A percentile compares a stretch with the other conserved stretches of the same genome.
These are phyloP conservation scores for Stylosanthes scabra DNA, from an alignment of 331 rosid genomes.

Conservation along the genomic window DNA sequence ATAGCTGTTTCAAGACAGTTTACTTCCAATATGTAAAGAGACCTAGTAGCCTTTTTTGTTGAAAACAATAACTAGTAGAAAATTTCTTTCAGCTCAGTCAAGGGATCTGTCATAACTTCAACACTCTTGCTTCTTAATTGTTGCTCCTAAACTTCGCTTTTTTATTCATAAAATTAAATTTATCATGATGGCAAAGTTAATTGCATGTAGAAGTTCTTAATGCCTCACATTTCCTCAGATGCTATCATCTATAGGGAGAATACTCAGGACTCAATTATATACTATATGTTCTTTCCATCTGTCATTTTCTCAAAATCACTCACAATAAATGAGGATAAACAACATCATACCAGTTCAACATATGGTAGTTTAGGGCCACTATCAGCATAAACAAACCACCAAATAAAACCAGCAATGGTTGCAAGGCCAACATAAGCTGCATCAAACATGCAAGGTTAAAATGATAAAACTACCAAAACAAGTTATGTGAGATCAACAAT, in stretches of 20 bases:
- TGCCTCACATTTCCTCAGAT: constrained; percentile 19
- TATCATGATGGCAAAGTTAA: constrained; percentile 14
- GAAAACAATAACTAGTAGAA: constrained; percentile 8
- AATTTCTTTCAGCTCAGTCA: background rate
- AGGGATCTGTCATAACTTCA: background rate
- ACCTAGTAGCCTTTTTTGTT: constrained; percentile 21
- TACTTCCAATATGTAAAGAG: background rate
- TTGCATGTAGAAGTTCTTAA: constrained; percentile 4
- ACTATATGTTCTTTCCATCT: constrained; percentile 14
- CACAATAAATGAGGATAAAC: constrained; percentile 25
- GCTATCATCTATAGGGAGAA: constrained; percentile 27
- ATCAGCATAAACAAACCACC: constrained; percentile 97
- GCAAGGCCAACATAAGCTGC: constrained; percentile 99
- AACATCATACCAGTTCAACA: constrained; percentile 76
- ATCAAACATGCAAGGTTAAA: constrained; percentile 43
- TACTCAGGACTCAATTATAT: constrained; percentile 1
- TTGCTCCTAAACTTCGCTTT: background rate
- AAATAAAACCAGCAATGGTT: constrained; percentile 91
- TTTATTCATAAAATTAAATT: background rate
- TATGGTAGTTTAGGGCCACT: constrained; percentile 88
- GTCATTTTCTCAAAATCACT: constrained; percentile 26
- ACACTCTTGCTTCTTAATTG: constrained; percentile 21
- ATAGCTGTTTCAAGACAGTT: constrained; percentile 18
- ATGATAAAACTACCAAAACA: constrained; percentile 26
- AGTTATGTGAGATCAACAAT: constrained; percentile 37